Evolutionary conservation across 257 asterid species (phyloP), one percentile per base, ranked within the genome.

Genomic region (Solanum sejunctum): DNA sequence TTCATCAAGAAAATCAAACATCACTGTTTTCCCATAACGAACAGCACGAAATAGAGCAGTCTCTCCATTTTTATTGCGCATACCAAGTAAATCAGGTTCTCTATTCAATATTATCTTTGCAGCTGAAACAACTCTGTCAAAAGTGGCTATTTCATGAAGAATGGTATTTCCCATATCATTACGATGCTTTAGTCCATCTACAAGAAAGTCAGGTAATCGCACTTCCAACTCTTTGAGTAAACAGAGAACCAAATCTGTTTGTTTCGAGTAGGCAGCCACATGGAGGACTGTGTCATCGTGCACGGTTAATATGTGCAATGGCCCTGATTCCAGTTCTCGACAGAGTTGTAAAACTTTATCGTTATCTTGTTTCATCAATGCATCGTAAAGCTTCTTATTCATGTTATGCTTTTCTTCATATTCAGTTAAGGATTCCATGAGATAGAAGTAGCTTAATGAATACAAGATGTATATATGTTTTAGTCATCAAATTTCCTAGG

Each of bases 261-360:
- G 85, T 54, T 79, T 85, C 8, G 87, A 85, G 71, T 85, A 85
- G 66, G 81, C 21, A 45, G 84, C 87, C 80, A 78, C 58, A 80
- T 85, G 87, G 45, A 85, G 87, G 81, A 85, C 70, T 63, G 70
- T 63, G 70, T 63, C 39, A 63, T 63, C 41, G 1, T 63, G 70
- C 41, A 63, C 41, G 18, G 18, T 23, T 63, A 63, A 23, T 23
- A 23, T 63, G 26, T 23, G 41, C 41, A 63, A 23, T 63, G 39
- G 70, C 39, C 70, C 18, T 6, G 70, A 63, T 63, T 63, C 17
- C 18, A 63, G 18, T 63, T 8, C 70, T 23, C 39, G 70, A 12
- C 70, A 23, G 18, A 63, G 70, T 63, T 16, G 70, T 63, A 63
- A 23, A 63, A 23, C 70, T 21, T 11, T 8, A 21, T 6, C 12